phyloP scores from a whole-genome alignment of 441 rosid species.

The Melastoma candidum region DNA sequence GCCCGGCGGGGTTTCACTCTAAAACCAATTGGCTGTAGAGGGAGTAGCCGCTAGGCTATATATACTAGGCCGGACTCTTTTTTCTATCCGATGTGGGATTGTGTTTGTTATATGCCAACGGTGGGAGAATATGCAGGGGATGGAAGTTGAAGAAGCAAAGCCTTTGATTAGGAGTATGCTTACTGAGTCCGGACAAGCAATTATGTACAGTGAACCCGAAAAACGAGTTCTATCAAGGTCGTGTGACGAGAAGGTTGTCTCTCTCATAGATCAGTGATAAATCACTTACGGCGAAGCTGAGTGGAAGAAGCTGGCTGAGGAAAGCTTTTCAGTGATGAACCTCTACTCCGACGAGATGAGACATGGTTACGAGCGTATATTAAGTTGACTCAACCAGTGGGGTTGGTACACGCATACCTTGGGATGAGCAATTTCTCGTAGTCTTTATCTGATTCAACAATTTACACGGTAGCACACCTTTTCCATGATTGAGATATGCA shows the following conservation, averaged over 20 bases:
- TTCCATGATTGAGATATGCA: conserved; percentile 76
- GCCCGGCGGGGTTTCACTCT: too few relatives aligned
- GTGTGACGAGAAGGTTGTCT: conserved; percentile 96
- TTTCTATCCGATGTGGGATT: too few relatives aligned
- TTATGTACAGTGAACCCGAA: conserved; percentile 88
- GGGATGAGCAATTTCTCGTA: conserved; percentile 90
- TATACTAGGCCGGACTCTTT: too few relatives aligned
- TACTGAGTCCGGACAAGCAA: conserved; percentile 63
- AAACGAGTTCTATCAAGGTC: conserved; percentile 88
- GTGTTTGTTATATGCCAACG: background rate
- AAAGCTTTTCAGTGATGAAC: conserved; percentile 74
- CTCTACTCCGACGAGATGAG: conserved; percentile 73
- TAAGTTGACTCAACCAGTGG: conserved; percentile 96
- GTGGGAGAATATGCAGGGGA: conserved; percentile 66
- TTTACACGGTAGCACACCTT: conserved; percentile 81
- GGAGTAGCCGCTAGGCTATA: too few relatives aligned
- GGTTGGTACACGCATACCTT: conserved; percentile 95
- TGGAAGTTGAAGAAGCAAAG: conserved; percentile 73
- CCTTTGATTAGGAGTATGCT: conserved; percentile 60
- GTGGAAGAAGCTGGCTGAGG: conserved; percentile 69
- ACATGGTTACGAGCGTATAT: conserved; percentile 77
- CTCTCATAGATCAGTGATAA: conserved; percentile 97
- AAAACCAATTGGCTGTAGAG: too few relatives aligned
- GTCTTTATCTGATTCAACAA: conserved; percentile 85
- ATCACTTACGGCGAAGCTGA: conserved; percentile 79